phyloP scores from a whole-genome alignment of 1,284 basidiomycete genomes.

The Ustilago lituana region DNA sequence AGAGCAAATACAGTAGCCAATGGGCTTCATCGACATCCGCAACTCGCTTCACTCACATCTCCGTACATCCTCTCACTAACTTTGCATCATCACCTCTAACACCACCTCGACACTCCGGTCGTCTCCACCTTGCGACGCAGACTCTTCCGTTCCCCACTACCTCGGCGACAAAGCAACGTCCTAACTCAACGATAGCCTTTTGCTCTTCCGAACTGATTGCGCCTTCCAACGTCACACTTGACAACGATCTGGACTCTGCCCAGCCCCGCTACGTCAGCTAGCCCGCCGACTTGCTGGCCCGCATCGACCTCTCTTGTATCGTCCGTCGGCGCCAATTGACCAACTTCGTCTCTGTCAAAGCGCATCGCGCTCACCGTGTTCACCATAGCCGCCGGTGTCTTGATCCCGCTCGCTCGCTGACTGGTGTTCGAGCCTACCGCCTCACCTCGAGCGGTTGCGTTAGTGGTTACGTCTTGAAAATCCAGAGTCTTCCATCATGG shows the following conservation, averaged over 20 bases:
- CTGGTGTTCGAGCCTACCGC: conserved; percentile 31
- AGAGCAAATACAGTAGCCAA: no score
- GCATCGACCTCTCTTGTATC: background rate
- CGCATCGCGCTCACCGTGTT: conserved; percentile 12
- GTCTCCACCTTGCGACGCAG: no score
- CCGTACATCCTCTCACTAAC: background rate
- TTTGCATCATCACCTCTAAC: background rate
- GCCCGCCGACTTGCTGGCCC: background rate
- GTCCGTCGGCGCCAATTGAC: background rate
- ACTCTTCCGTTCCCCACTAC: no score
- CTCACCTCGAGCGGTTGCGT: conserved; percentile 26
- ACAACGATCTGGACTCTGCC: no score
- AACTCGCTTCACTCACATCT: background rate
- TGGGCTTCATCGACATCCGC: background rate
- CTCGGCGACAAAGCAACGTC: no score
- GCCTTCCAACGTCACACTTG: no score
- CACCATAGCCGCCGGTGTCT: conserved; percentile 24
- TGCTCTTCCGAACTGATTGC: no score
- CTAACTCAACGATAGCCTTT: no score
- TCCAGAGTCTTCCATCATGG: conserved; percentile 25
- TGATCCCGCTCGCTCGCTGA: conserved; percentile 10
- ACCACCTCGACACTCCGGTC: no score
- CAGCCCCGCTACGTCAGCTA: no score
- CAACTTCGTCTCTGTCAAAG: background rate
- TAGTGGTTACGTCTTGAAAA: conserved; percentile 1